These are phyloP conservation scores for Apiotrichum siamense DNA, from an alignment of 1,284 basidiomycete genomes.

Conservation along the genomic window DNA sequence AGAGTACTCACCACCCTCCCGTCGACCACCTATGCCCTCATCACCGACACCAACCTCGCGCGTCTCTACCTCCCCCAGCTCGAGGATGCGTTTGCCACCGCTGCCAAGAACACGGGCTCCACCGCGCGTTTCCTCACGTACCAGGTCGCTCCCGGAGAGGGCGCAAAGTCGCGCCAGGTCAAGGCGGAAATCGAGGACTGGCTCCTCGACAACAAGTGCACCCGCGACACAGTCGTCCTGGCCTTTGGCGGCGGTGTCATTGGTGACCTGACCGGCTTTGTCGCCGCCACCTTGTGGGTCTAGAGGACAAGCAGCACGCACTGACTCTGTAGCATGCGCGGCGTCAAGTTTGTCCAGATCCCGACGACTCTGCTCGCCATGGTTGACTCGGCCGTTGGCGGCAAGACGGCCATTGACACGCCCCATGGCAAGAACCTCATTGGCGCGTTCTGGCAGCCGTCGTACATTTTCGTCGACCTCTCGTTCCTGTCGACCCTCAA, in stretches of 20 bases:
- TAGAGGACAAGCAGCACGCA: not conserved
- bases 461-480: constrained; percentile 95
- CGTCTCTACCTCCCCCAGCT: constrained; percentile 67
- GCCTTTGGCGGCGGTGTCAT: constrained; percentile 96
- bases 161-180: constrained; percentile 80
- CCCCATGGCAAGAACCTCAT: constrained; percentile 96
- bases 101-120: constrained; percentile 42
- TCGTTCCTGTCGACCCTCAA: constrained; percentile 93
- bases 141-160: constrained; percentile 84
- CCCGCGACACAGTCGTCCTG: constrained; percentile 85
- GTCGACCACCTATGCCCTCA: constrained; percentile 83
- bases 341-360: constrained; percentile 88
- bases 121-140: constrained; percentile 68
- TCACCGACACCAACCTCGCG: constrained; percentile 88
- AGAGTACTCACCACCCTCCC: constrained; percentile 70
- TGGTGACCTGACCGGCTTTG: constrained; percentile 92
- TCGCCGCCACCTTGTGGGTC: constrained; percentile 92
- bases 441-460: constrained; percentile 97
- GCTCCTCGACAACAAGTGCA: constrained; percentile 79
- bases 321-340: constrained; percentile 61
- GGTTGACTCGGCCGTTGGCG: constrained; percentile 97
- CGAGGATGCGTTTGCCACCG: constrained; percentile 59
- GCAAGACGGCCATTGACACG: constrained; percentile 98
- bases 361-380: constrained; percentile 95
- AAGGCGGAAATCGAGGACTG: constrained; percentile 95